Conservation (phyloP, 2,329 filamentous ascomycete species). For the Penicillium sp. region DNA sequence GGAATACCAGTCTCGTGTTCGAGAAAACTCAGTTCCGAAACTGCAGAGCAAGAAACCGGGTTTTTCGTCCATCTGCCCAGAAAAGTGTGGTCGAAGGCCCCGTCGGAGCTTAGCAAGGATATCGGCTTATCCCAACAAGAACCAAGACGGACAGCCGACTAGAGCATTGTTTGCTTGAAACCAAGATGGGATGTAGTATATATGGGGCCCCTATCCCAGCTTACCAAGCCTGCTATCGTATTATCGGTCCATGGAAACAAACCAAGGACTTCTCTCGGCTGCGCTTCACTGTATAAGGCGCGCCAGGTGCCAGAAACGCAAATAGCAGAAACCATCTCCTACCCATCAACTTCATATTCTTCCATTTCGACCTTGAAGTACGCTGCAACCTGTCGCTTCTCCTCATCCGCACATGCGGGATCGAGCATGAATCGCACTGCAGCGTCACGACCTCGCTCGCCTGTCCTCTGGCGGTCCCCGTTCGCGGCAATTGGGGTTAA, state of each 20-base stretch:
- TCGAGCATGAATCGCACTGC: slow-evolving; percentile 91
- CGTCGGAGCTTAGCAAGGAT: background rate
- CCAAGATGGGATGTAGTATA: background rate
- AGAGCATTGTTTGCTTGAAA: background rate
- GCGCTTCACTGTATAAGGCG: background rate
- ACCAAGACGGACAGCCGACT: background rate
- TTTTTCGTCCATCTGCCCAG: background rate
- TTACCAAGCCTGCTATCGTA: background rate
- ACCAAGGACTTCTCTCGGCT: background rate
- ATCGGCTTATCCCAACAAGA: background rate
- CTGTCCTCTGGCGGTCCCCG: slow-evolving; percentile 43
- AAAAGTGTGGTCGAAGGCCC: background rate
- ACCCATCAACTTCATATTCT: slow-evolving; percentile 50
- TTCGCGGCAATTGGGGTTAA: slow-evolving; percentile 48
- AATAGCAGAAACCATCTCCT: background rate
- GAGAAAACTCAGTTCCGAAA: background rate
- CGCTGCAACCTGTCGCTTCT: slow-evolving; percentile 64
- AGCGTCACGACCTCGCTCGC: slow-evolving; percentile 57
- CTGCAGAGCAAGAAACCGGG: background rate
- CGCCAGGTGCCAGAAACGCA: background rate
- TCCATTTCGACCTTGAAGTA: slow-evolving; percentile 77
- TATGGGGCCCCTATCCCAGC: background rate
- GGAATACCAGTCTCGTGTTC: background rate
- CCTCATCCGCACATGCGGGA: slow-evolving; percentile 67
- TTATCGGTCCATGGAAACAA: too few species aligned